Evolutionary conservation across 306 rosid species (phyloP), one percentile per base, ranked within the genome.

Genomic region (Argentina anserina): DNA sequence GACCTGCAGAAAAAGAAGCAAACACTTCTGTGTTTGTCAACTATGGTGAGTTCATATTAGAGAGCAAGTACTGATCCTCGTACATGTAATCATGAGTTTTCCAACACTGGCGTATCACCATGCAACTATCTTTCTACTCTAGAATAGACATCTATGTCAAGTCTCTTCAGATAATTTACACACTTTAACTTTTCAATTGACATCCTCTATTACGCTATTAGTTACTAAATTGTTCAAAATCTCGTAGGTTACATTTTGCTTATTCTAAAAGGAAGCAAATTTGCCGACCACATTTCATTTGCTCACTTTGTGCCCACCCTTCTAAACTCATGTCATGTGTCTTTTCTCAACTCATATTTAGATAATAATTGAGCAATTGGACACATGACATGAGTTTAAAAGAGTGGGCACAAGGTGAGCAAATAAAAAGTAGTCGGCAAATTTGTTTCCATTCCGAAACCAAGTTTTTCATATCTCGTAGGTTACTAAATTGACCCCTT

Each of bases 1-100:
- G 76, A 69, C 64, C 84, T 37, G 79, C 83, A 46, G 84, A 86
- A 77, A 86, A 81, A 75, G 84, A 88, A 65, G 41, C 77, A 66
- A 76, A 74, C 71, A 49, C 93, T 67, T 77, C 89, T 21, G 68
- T 61, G 20, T 90, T 82, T 83, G 86, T 90, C 77, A 93, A 93
- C 85, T 89, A 85, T 61, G 98, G 98, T 93, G 64, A 80, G 92
- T 69, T 53, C 21, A 29, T n/a, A n/a, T 72, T 58, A 29, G 74
- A 31, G 67, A 74, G 31, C 66, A 55, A 23, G 37, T 28, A 42
- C 45, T 69, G 20, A 14, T 81, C 41, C 20, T 67, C 50, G 10
- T 14, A 34, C 20, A 17, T 46, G 29, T 21, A 18, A 20, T 25
- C 7, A 6, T 21, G 26, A 23, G 17, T 69, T 69, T 49, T 59